Evolutionary conservation across 2,329 filamentous ascomycete genomes (phyloP).

Genomic region (Parascedosporium putredinis): DNA sequence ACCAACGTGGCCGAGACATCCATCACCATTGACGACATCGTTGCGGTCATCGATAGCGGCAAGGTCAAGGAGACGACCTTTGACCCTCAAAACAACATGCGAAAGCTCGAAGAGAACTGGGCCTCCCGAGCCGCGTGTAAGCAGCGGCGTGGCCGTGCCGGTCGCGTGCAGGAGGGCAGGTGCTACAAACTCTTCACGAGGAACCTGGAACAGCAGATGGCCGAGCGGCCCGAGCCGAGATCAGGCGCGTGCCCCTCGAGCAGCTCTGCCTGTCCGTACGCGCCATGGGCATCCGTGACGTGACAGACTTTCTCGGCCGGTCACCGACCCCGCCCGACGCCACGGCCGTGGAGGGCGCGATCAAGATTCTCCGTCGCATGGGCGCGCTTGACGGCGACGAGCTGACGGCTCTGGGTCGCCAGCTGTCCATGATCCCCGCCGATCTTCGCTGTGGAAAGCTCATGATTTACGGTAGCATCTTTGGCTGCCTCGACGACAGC

Average conservation of each 20-base stretch:
- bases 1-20: conserved; percentile 98
- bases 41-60: conserved; percentile 90
- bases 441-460: conserved; percentile 89
- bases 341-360: conserved; percentile 74
- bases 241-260: conserved; percentile 83
- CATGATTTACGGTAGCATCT: conserved; percentile 89
- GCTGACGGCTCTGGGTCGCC: conserved; percentile 80
- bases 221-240: conserved; percentile 82
- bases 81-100: conserved; percentile 85
- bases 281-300: conserved; percentile 83
- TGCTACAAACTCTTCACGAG: conserved; percentile 95
- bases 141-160: conserved; percentile 84
- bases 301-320: conserved; percentile 68
- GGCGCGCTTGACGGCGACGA: conserved; percentile 79
- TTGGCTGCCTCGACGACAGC: conserved; percentile 81
- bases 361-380: conserved; percentile 70
- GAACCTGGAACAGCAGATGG: conserved; percentile 77
- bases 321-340: conserved; percentile 84
- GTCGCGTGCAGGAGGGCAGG: conserved; percentile 78
- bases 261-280: conserved; percentile 91
- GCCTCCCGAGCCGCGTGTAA: conserved; percentile 90
- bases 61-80: conserved; percentile 95
- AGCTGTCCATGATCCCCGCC: conserved; percentile 90
- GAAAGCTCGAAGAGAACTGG: conserved; percentile 89
- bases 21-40: conserved; percentile 95